These are phyloP conservation scores for Panicum miliaceum DNA, from an alignment of 176 grass and related monocot genomes.

Conservation along the genomic window DNA sequence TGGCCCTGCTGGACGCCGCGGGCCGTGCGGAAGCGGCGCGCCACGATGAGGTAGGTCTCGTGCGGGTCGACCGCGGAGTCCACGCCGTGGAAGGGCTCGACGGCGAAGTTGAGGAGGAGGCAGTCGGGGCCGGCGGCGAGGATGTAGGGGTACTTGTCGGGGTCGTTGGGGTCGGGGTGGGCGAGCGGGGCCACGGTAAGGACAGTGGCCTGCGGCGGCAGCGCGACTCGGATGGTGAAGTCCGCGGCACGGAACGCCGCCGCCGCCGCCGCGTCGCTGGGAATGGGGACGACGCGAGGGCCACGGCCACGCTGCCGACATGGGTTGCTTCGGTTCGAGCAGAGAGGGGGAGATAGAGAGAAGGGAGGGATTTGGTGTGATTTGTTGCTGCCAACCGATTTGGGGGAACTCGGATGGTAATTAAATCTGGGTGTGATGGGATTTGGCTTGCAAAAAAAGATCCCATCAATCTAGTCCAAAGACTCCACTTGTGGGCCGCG, in stretches of 20 bases:
- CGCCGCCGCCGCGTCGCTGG: not conserved
- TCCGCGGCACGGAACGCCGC: not conserved
- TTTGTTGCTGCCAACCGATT: not conserved
- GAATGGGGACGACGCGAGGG: not conserved
- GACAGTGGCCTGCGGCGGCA: not conserved
- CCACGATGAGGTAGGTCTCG: not conserved
- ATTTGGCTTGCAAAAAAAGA: not conserved
- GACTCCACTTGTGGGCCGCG: not conserved
- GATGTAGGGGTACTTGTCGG: conserved; percentile 14
- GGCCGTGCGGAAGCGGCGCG: not conserved
- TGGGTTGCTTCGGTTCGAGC: not conserved
- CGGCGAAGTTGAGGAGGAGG: conserved; percentile 21
- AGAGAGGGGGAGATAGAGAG: not conserved
- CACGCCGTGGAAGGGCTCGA: not conserved
- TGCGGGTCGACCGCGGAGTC: not conserved
- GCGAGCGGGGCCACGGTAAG: not conserved
- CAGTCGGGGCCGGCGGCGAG: not conserved
- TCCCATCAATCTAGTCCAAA: no score
- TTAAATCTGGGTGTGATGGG: not conserved
- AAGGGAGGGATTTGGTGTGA: not conserved
- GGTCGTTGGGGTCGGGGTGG: not conserved
- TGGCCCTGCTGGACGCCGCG: not conserved
- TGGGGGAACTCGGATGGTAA: not conserved
- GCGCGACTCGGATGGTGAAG: not conserved
- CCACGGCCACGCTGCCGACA: conserved; percentile 10